These are phyloP conservation scores for Triticum aestivum DNA, from an alignment of 176 grass and related monocot species.

Conservation along the genomic window IWGSC_CS_RefSeq_v2.1 NC_057807.1:25476188-25476687, in stretches of 20 bases:
- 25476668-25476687: conserved; percentile 9
- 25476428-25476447: background rate
- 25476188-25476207: too few relatives aligned
- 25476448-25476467: background rate
- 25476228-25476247: too few relatives aligned
- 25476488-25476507: background rate
- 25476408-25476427: background rate
- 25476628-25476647: background rate
- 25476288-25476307: background rate
- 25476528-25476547: background rate
- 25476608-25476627: background rate
- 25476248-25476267: too few relatives aligned
- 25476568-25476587: background rate
- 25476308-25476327: background rate
- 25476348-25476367: background rate
- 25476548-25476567: background rate
- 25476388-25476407: background rate
- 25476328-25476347: background rate
- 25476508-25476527: background rate
- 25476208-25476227: too few relatives aligned
- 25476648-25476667: background rate
- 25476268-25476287: background rate
- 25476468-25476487: background rate
- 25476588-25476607: background rate
- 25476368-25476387: too few relatives aligned